These are phyloP conservation scores for Cudoniella acicularis DNA, from an alignment of 495 filamentous ascomycete species.

Conservation along the genomic window DNA sequence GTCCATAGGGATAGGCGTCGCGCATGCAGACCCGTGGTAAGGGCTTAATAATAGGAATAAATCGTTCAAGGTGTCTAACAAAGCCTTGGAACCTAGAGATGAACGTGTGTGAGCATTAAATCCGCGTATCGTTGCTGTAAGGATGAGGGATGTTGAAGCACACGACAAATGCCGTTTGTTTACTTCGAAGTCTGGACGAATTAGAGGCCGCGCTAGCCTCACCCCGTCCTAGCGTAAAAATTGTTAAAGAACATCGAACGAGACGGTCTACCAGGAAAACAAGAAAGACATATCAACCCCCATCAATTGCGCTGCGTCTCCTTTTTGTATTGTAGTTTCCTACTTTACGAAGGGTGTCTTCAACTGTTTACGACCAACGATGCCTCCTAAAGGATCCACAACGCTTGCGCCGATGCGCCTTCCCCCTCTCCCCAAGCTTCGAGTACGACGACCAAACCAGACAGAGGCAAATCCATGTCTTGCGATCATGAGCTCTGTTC, in stretches of 20 bases:
- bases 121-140: neutral
- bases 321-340: too few species aligned
- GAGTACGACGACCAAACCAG: constrained; percentile 78
- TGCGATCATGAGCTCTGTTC: constrained; percentile 80
- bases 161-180: constrained; percentile 4
- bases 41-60: neutral
- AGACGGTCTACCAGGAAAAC: neutral
- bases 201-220: neutral
- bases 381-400: constrained; percentile 27
- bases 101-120: neutral
- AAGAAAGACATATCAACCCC: neutral
- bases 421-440: constrained; percentile 79
- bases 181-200: constrained; percentile 1
- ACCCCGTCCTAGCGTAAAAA: constrained; percentile 8
- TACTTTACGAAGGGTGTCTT: too few species aligned
- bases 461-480: constrained; percentile 74
- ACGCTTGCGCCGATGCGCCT: constrained; percentile 63
- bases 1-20: constrained; percentile 5
- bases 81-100: neutral
- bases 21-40: neutral
- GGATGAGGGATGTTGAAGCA: constrained; percentile 3
- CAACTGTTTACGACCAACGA: constrained; percentile 12
- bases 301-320: neutral
- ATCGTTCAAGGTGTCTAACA: neutral
- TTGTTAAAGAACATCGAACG: neutral